Base-by-base conservation (phyloP, 805 yeast genomes). In the Barnettozyma sucrosica region DNA sequence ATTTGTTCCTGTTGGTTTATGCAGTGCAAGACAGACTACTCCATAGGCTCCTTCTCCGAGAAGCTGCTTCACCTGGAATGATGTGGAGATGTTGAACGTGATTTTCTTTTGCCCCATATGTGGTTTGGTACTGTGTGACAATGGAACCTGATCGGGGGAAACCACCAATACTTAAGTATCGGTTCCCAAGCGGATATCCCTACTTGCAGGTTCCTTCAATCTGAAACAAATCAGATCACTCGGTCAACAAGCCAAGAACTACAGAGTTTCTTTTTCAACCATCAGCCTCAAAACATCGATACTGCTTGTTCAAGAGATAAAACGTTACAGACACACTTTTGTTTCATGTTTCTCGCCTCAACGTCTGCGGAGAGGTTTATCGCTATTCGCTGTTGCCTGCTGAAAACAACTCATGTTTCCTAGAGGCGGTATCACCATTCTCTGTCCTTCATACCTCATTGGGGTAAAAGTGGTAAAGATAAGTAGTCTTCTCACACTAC, bases 11-110 rank as follows among this genome's bases (percentile, higher is more conserved):
- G 93, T 78, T 6, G 96, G 96, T 59, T 79, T 78, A 66, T 92
- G 96, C 10, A 82, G 67, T 0, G 97, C 97, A 10, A 92, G 80
- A 65, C 97, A 82, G 10, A 92, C 98, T 11, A 90, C 81, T 6
- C 98, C 98, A 62, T 92, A 92, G 0, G 98, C 97, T 18, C 98
- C 98, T 66, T 89, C 96, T 8, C 98, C 98, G 2, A 92, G 82
- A 14, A 92, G 78, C 55, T 87, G 89, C 44, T 83, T 72, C 41
- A 92, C 81, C 64, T 89, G 89, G 66, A 90, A 92, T 60, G 87
- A 89, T 51, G 85, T 86, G 25, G 90, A 81, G 24, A 92, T 92
- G 64, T 89, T 88, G 73, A 92, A 92, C 3, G 79, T 69, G 44
- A 77, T 71, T 48, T 68, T 68, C 47, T 77, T 72, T 36, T 50